Evolutionary conservation across 495 filamentous ascomycete species (phyloP).

Genomic region (Aspergillus sclerotiicarbonarius): DNA sequence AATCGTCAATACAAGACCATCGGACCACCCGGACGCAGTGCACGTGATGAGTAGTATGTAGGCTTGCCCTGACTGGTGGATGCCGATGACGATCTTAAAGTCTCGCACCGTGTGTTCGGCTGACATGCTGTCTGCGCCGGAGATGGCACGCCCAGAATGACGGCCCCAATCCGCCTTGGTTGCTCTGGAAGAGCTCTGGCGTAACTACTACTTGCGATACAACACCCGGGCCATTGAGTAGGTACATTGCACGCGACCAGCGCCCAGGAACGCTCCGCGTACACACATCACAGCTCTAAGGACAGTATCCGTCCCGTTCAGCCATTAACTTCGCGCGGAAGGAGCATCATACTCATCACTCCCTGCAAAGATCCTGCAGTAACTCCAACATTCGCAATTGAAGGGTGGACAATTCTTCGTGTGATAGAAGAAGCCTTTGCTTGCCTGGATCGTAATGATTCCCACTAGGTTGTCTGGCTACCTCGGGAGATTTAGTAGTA

Average conservation of each 20-base stretch:
- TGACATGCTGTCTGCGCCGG: too few species aligned
- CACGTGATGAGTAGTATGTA: not conserved
- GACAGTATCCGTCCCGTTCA: not conserved
- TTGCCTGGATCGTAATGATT: not conserved
- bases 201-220: not conserved
- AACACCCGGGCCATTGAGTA: not conserved
- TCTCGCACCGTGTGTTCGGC: not conserved
- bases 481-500: constrained; percentile 5
- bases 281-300: not conserved
- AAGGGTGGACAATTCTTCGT: constrained; percentile 49
- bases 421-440: constrained; percentile 23
- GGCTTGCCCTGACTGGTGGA: not conserved
- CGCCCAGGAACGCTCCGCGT: not conserved
- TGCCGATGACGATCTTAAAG: not conserved
- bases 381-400: constrained; percentile 61
- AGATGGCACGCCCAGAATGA: too few species aligned
- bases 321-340: not conserved
- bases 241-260: not conserved
- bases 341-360: constrained; percentile 22
- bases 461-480: not conserved
- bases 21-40: not conserved
- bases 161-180: too few species aligned
- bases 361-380: constrained; percentile 59
- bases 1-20: constrained; percentile 11
- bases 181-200: too few species aligned